Evolutionary conservation across 139 green algal genomes (phyloP).

Genomic region (Picochlorum costavermella): DNA sequence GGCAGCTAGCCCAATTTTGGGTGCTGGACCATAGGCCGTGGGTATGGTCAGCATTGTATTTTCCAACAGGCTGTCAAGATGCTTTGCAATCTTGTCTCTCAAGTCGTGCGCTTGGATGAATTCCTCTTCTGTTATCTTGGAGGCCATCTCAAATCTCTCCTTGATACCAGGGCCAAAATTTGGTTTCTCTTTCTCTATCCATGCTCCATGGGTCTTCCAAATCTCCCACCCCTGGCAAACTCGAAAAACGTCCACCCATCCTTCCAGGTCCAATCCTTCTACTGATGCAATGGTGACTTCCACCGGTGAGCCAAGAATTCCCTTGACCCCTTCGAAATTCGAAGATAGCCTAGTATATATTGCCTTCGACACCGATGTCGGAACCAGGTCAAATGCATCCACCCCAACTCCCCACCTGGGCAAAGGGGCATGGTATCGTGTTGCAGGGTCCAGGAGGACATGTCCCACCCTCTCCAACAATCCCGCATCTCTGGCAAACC

Average conservation of each 20-base stretch:
- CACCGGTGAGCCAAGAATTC: conserved; percentile 40
- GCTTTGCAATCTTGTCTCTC: conserved; percentile 31
- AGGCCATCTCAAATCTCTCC: conserved; percentile 74
- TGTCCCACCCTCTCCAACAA: conserved; percentile 36
- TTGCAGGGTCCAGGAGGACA: conserved; percentile 43
- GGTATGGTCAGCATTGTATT: conserved; percentile 65
- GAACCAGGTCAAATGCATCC: conserved; percentile 66
- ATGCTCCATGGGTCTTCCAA: conserved; percentile 66
- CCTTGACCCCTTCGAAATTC: conserved; percentile 23
- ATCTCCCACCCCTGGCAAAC: conserved; percentile 53
- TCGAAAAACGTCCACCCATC: not conserved
- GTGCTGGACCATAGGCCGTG: conserved; percentile 60
- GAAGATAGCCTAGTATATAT: conserved; percentile 15
- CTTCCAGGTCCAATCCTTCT: not conserved
- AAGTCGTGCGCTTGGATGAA: conserved; percentile 8
- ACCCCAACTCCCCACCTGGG: conserved; percentile 54
- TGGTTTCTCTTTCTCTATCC: conserved; percentile 50
- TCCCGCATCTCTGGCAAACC: conserved; percentile 48
- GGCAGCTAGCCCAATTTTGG: conserved; percentile 31
- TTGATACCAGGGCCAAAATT: conserved; percentile 65
- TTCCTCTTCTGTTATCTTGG: conserved; percentile 41
- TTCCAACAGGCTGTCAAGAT: conserved; percentile 47
- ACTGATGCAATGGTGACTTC: conserved; percentile 24
- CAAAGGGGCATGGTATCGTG: conserved; percentile 15
- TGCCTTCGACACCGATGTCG: conserved; percentile 12